A percentile compares a stretch with the other conserved stretches of the same genome.
These are phyloP conservation scores for Apophysomyces sp. DNA, from an alignment of 371 early-diverging fungal genomes.

Conservation along the genomic window DNA sequence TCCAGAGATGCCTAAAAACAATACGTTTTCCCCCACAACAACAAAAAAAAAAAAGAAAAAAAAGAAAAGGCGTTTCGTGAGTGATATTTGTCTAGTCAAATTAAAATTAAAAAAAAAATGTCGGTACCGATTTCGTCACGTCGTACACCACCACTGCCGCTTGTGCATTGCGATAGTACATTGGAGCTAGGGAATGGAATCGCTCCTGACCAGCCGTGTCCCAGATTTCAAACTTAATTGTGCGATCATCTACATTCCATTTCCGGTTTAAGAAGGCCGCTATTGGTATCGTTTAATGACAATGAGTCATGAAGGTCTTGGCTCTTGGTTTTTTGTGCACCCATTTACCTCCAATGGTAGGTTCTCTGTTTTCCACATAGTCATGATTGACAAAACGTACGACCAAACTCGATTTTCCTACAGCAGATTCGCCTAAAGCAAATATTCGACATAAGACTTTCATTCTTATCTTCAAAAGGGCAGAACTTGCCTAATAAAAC, in stretches of 20 bases:
- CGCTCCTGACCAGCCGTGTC: slow-evolving; percentile 94
- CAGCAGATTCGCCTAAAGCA: slow-evolving; percentile 78
- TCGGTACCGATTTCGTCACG: slow-evolving; percentile 74
- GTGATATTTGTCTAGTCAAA: slow-evolving; percentile 7
- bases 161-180: slow-evolving; percentile 98
- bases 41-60: not conserved
- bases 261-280: slow-evolving; percentile 84
- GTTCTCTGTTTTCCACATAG: slow-evolving; percentile 95
- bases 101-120: slow-evolving; percentile 6
- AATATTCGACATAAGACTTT: not conserved
- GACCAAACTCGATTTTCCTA: slow-evolving; percentile 82
- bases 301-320: too few species aligned
- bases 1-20: slow-evolving; percentile 80
- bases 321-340: too few species aligned
- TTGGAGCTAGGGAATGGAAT: slow-evolving; percentile 94
- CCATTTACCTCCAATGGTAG: slow-evolving; percentile 89
- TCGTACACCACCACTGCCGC: slow-evolving; percentile 97
- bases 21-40: not conserved
- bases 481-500: slow-evolving; percentile 18
- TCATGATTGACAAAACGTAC: slow-evolving; percentile 92
- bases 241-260: slow-evolving; percentile 62
- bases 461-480: not conserved
- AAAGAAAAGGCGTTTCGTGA: not conserved
- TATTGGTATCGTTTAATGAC: slow-evolving; percentile 11
- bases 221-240: slow-evolving; percentile 89